These are phyloP conservation scores for Ganoderma sp. DNA, from an alignment of 1,284 basidiomycete genomes.

Conservation along the genomic window DNA sequence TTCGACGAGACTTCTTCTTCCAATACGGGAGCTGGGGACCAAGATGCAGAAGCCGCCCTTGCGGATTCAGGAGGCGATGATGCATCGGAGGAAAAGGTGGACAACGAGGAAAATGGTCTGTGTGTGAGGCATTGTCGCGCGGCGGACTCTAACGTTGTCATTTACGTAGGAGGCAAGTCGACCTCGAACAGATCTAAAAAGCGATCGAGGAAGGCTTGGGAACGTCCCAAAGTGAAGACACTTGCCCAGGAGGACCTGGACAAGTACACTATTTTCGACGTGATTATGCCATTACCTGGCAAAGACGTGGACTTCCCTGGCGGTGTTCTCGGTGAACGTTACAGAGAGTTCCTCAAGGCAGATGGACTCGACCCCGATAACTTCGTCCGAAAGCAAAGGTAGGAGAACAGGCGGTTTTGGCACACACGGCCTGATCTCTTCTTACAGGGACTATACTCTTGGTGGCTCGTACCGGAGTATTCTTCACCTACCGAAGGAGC, in stretches of 20 bases:
- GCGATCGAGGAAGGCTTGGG: constrained; percentile 57
- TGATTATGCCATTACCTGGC: constrained; percentile 95
- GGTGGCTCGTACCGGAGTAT: constrained; percentile 94
- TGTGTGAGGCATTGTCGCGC: constrained; percentile 24
- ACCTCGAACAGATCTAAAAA: constrained; percentile 36
- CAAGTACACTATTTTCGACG: constrained; percentile 88
- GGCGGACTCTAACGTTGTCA: constrained; percentile 10
- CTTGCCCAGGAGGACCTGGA: constrained; percentile 78
- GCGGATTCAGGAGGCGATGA: constrained; percentile 54
- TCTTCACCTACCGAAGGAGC: constrained; percentile 80
- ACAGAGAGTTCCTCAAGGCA: constrained; percentile 77
- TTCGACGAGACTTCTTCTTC: constrained; percentile 54
- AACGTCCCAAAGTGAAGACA: constrained; percentile 73
- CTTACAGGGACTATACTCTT: constrained; percentile 84
- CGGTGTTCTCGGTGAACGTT: constrained; percentile 81
- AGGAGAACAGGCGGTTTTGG: constrained; percentile 35
- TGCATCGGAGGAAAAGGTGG: constrained; percentile 36
- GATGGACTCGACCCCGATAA: constrained; percentile 91
- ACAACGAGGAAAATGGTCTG: constrained; percentile 51
- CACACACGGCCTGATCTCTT: background rate
- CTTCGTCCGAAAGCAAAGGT: constrained; percentile 90
- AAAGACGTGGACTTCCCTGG: constrained; percentile 90
- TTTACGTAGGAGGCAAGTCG: constrained; percentile 19
- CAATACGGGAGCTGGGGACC: constrained; percentile 45
- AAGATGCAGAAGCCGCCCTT: constrained; percentile 45